These are phyloP conservation scores for Emmonsiellopsis sp. DNA, from an alignment of 2,329 filamentous ascomycete genomes.

Conservation along the genomic window DNA sequence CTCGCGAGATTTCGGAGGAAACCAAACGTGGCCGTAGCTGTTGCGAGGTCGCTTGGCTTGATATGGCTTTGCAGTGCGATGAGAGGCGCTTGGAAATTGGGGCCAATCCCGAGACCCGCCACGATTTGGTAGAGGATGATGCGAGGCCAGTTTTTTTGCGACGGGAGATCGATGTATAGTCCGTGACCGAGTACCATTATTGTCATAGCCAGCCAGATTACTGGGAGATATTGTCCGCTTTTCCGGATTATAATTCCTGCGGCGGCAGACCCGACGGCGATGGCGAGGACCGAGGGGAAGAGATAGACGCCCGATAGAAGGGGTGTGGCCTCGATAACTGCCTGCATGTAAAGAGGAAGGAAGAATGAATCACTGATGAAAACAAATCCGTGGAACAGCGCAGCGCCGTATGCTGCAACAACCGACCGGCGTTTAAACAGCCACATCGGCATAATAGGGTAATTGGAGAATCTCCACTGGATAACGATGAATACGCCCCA, in stretches of 20 bases:
- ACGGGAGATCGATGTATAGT: conserved; percentile 50
- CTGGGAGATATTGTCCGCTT: conserved; percentile 55
- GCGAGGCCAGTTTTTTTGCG: conserved; percentile 43
- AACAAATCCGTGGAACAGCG: conserved; percentile 64
- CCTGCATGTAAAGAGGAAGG: conserved; percentile 76
- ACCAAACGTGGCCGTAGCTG: conserved; percentile 52
- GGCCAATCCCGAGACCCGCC: conserved; percentile 51
- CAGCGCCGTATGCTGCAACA: conserved; percentile 53
- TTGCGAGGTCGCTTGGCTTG: conserved; percentile 50
- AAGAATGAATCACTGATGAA: conserved; percentile 74
- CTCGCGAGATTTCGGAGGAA: conserved; percentile 52
- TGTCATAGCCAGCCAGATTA: conserved; percentile 51
- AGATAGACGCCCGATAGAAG: conserved; percentile 66
- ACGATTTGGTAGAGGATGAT: conserved; percentile 49
- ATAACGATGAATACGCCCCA: conserved; percentile 59
- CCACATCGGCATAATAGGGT: conserved; percentile 66
- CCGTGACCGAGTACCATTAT: conserved; percentile 58
- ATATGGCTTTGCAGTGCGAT: conserved; percentile 57
- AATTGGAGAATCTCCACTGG: conserved; percentile 63
- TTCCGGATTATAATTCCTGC: conserved; percentile 64
- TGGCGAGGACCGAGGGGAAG: conserved; percentile 57
- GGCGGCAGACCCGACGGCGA: conserved; percentile 53
- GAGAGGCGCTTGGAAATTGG: conserved; percentile 54
- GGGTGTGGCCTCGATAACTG: conserved; percentile 57
- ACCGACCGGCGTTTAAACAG: conserved; percentile 61